Base-by-base conservation (phyloP, 2,329 filamentous ascomycete genomes). In the Monosporascus cannonballus region DNA sequence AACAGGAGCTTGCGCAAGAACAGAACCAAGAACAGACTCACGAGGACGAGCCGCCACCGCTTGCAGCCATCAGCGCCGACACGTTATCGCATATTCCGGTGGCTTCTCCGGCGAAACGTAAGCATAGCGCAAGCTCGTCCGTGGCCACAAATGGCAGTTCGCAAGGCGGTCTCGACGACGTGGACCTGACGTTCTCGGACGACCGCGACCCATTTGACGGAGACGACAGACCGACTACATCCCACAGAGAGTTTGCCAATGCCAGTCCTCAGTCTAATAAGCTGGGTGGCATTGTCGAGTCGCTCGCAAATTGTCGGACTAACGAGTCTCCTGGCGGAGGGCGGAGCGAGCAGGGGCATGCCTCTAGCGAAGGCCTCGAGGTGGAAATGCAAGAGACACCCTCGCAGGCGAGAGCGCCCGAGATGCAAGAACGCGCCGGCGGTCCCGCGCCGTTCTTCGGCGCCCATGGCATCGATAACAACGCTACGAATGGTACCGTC, bases 1-100 rank as follows among this genome's bases (percentile, higher is more conserved):
- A 71, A 18, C 70, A 74, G 48, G 79, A 83, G 57, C 67, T 81
- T 6, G 67, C 66, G 20, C 68, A 71, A 41, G 74, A 76, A 55
- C 59, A 60, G 47, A 56, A 64, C 54, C 9, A 61, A 7, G 42
- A 52, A 24, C 50, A 52, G 27, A 45, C 60, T 14, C 47, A 20
- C 11, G 20, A 25, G 20, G 42, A 46, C 15, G 15, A 20, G 11
- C 11, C 6, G 11, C 24, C 25, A 15, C 47, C 47, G 17, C 22
- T 44, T 20, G 39, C 47, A 6, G 54, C 27, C 36, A 37, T 63
- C 37, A 61, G 54, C 3, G 55, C 54, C 3, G 60, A 54, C 25
- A 54, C 56, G 46, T 42, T 63, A 46, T 55, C 61, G 11, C 49
- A 53, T 8, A 46, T 63, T 34, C 45, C 55, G 5, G 50, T 49